These are phyloP conservation scores for Acanthamoeba lenticulata DNA, from an alignment of 208 protist species.

Conservation along the genomic window DNA sequence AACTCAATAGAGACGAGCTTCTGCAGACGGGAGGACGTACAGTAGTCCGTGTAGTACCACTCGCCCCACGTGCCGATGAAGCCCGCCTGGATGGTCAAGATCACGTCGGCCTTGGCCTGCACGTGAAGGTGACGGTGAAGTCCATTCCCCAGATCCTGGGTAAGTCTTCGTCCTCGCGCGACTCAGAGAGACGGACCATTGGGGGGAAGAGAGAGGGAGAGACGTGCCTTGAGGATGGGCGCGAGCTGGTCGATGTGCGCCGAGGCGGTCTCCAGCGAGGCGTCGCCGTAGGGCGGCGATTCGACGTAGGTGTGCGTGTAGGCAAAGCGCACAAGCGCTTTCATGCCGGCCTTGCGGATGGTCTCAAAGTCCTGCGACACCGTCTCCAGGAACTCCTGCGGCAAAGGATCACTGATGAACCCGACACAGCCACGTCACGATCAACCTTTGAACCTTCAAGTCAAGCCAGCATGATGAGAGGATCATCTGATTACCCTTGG, in stretches of 20 bases:
- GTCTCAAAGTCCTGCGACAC: not conserved
- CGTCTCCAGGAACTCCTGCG: not conserved
- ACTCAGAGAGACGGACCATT: not conserved
- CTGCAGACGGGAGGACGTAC: too few relatives aligned
- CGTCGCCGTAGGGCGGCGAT: not conserved
- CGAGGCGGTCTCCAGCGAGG: not conserved
- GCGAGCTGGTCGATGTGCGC: not conserved
- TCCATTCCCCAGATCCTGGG: too few relatives aligned
- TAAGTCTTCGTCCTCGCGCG: too few relatives aligned
- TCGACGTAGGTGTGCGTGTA: not conserved
- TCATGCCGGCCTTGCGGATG: not conserved
- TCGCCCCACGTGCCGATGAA: constrained; percentile 4
- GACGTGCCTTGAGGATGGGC: not conserved
- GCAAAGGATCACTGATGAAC: not conserved
- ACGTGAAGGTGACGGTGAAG: not conserved
- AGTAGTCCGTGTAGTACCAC: constrained; percentile 30
- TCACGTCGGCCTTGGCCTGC: constrained; percentile 1
- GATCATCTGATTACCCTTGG: not conserved
- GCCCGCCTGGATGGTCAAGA: not conserved
- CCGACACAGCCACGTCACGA: too few relatives aligned
- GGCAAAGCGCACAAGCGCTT: not conserved
- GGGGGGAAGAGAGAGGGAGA: not conserved
- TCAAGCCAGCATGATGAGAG: not conserved
- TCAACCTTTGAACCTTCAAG: too few relatives aligned
- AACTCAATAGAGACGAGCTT: not conserved